Percentiles rank a stretch among this genome's conserved stretches.
These are phyloP conservation scores for Drosera capensis DNA, from an alignment of 148 eudicot genomes.

Conservation along the genomic window DNA sequence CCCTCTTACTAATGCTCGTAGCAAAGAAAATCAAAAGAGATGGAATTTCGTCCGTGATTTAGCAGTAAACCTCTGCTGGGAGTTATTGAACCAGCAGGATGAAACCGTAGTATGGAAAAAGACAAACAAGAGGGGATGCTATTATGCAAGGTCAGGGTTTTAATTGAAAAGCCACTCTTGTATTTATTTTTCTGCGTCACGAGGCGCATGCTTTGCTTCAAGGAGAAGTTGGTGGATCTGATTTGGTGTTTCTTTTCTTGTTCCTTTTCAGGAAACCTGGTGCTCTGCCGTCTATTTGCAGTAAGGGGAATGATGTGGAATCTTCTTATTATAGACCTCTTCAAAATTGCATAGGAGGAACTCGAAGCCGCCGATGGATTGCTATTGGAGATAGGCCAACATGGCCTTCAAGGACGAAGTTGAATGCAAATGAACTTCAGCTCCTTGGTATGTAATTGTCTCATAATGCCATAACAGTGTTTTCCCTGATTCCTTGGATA, in stretches of 20 bases:
- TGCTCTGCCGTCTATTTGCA: slow-evolving; percentile 45
- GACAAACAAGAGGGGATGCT: slow-evolving; percentile 58
- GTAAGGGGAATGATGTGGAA: slow-evolving; percentile 65
- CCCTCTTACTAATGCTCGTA: slow-evolving; percentile 66
- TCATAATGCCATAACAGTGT: no score
- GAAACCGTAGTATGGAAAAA: slow-evolving; percentile 96
- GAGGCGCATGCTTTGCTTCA: background rate
- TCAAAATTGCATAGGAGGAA: slow-evolving; percentile 77
- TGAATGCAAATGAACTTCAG: slow-evolving; percentile 53
- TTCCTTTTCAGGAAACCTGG: slow-evolving; percentile 57
- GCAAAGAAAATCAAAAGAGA: slow-evolving; percentile 63
- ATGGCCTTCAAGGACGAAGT: slow-evolving; percentile 75
- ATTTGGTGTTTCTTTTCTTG: background rate
- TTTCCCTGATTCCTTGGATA: no score
- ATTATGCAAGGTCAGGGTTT: slow-evolving; percentile 54
- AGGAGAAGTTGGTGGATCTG: background rate
- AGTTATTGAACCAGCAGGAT: slow-evolving; percentile 82
- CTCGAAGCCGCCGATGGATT: slow-evolving; percentile 77
- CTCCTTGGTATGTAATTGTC: slow-evolving; percentile 46
- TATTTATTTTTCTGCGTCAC: background rate
- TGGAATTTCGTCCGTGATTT: slow-evolving; percentile 56
- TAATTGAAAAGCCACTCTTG: background rate
- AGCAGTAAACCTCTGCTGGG: slow-evolving; percentile 73
- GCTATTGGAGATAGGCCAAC: slow-evolving; percentile 58
- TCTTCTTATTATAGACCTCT: slow-evolving; percentile 79